These are phyloP conservation scores for Trebouxia gelatinosa DNA, from an alignment of 163 green algal species.

Conservation along the genomic window DNA sequence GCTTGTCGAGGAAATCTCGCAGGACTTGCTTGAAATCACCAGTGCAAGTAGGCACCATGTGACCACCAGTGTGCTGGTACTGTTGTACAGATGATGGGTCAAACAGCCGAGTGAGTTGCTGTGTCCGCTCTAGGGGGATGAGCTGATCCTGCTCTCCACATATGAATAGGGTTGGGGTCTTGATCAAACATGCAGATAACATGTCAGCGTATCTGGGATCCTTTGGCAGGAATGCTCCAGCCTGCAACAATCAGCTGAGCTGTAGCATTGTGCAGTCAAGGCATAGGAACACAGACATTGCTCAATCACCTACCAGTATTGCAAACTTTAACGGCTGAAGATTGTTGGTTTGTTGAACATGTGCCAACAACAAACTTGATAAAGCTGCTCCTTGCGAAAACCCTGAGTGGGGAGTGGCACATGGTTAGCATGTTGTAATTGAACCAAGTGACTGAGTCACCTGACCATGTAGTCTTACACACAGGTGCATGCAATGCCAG, in stretches of 20 bases:
- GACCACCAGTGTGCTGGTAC: constrained; percentile 46
- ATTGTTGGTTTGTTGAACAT: background rate
- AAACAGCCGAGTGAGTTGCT: constrained; percentile 36
- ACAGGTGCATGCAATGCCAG: too few relatives aligned
- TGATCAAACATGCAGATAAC: constrained; percentile 14
- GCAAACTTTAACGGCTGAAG: background rate
- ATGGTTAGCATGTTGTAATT: too few relatives aligned
- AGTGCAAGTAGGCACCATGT: constrained; percentile 64
- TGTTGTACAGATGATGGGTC: background rate
- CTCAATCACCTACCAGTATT: constrained; percentile 27
- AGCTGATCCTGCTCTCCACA: constrained; percentile 46
- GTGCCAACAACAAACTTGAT: constrained; percentile 52
- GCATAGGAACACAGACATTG: background rate
- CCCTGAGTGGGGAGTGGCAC: constrained; percentile 7
- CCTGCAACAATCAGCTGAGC: constrained; percentile 28
- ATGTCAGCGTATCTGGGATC: constrained; percentile 42
- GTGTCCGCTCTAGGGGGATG: constrained; percentile 48
- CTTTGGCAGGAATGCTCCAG: constrained; percentile 53
- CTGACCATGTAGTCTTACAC: too few relatives aligned
- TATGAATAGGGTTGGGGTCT: constrained; percentile 46
- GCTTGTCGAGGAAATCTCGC: constrained; percentile 34
- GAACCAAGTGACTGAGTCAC: too few relatives aligned
- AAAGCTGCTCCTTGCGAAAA: constrained; percentile 70
- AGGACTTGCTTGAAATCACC: constrained; percentile 43
- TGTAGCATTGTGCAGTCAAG: background rate